Evolutionary conservation across 2,329 filamentous ascomycete species (phyloP), one percentile per base, ranked within the genome.

Genomic region (Phialemoniopsis sp.): DNA sequence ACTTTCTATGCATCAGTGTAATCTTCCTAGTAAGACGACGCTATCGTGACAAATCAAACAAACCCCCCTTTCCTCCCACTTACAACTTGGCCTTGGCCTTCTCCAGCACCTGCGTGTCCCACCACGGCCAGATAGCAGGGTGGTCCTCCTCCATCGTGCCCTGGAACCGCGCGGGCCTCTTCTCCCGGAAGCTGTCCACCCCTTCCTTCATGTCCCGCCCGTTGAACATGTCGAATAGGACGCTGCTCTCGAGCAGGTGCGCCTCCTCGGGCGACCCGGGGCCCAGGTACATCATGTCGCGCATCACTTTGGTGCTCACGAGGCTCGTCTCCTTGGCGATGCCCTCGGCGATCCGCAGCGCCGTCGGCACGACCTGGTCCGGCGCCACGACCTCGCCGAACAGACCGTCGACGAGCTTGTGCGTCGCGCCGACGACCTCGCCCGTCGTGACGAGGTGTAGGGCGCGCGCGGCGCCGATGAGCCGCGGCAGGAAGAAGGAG

Each of bases 401-500:
- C 12, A 90, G 63, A 9, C 67, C 74, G 37, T 67, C 70, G 40
- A 80, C 72, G 38, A 80, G 64, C 54, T 78, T 65, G 1, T 55
- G 53, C 13, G 70, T 67, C 4, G 63, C 62, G 52, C 82, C 85
- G 1, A 79, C 80, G 3, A 80, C 78, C 3, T 63, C 63, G 1
- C 85, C 85, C 0, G 84, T 88, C 4, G 84, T 86, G 32, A 78
- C 67, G 21, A 87, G 69, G 52, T 83, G 76, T 56, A 83, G 62
- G 1, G 84, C 82, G 46, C 75, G 72, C 13, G 73, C 73, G 40
- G 73, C 66, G 41, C 86, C 85, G 43, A 89, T 72, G 18, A 89
- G 66, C 0, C 82, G 73, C 3, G 85, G 85, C 29, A 89, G 68
- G 66, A 87, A 89, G 59, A 76, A 89, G 8, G 78, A 82, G 37